Evolutionary conservation across 352 stramenopile species (phyloP).

Genomic region (Pythium periplocum): DNA sequence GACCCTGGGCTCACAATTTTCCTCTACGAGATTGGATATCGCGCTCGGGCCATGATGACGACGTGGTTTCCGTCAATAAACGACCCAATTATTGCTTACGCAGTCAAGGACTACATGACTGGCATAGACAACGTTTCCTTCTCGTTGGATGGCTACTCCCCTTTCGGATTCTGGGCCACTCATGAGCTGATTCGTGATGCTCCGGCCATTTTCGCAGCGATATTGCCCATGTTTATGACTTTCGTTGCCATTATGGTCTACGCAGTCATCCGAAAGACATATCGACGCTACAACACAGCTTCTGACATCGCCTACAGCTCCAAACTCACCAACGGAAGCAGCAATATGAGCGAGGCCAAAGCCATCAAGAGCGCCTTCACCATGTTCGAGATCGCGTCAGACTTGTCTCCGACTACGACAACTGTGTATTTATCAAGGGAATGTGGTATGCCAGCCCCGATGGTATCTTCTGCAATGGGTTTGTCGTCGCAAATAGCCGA

Average conservation of each 20-base stretch:
- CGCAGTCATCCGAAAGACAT: constrained; percentile 20
- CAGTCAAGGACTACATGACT: background rate
- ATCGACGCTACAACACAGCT: constrained; percentile 7
- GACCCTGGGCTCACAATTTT: too few relatives aligned
- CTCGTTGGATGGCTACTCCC: constrained; percentile 14
- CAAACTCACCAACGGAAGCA: constrained; percentile 1
- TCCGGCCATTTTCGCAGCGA: background rate
- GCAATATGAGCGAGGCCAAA: background rate
- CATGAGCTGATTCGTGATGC: constrained; percentile 1
- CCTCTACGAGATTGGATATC: too few relatives aligned
- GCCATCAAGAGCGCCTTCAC: constrained; percentile 2
- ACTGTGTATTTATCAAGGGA: constrained; percentile 28
- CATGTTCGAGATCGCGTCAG: constrained; percentile 10
- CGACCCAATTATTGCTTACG: too few relatives aligned
- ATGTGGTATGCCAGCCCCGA: constrained; percentile 24
- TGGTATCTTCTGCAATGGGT: constrained; percentile 50
- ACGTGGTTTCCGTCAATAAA: too few relatives aligned
- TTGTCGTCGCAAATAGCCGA: constrained; percentile 42
- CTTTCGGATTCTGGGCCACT: constrained; percentile 18
- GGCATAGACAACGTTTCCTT: constrained; percentile 12
- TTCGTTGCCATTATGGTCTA: constrained; percentile 16
- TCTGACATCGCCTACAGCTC: background rate
- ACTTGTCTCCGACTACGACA: constrained; percentile 32
- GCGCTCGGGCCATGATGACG: too few relatives aligned
- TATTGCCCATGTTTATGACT: constrained; percentile 11